A percentile compares a stretch with the other conserved stretches of the same genome.
Evolutionary conservation across 441 rosid genomes (phyloP).

Genomic region (Pelargonium fulgidum): DNA sequence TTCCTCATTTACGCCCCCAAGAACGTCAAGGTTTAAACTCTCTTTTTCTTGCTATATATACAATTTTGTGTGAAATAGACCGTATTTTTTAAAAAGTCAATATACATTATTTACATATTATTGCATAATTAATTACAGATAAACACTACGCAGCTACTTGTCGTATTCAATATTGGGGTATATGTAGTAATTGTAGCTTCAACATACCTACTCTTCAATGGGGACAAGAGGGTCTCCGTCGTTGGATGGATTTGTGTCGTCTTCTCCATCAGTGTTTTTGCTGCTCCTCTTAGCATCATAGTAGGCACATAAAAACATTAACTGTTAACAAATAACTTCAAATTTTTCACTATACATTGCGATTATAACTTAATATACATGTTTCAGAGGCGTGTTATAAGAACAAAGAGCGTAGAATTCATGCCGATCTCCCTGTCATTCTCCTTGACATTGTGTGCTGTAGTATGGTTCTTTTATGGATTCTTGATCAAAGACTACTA

Average conservation of each 20-base stretch:
- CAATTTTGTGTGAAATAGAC: neutral
- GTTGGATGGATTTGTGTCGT: constrained; percentile 47
- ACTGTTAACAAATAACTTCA: too few species aligned
- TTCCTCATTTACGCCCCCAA: constrained; percentile 39
- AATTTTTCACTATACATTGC: too few species aligned
- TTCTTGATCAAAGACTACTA: constrained; percentile 32
- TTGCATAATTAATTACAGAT: constrained; percentile 24
- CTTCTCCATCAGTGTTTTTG: constrained; percentile 41
- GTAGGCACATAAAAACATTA: constrained; percentile 18
- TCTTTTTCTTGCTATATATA: neutral
- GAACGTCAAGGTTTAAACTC: constrained; percentile 27
- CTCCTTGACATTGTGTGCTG: constrained; percentile 34
- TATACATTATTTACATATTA: too few species aligned
- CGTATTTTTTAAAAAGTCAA: too few species aligned
- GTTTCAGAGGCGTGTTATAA: constrained; percentile 37
- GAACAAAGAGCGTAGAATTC: constrained; percentile 45
- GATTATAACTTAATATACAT: too few species aligned
- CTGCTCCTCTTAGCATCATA: constrained; percentile 47
- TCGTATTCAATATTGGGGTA: constrained; percentile 28
- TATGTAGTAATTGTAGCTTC: constrained; percentile 25
- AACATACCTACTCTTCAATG: constrained; percentile 23
- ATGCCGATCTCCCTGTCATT: constrained; percentile 47
- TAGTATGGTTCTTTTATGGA: constrained; percentile 41
- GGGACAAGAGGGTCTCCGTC: constrained; percentile 19
- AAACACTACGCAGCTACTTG: constrained; percentile 27